Percentiles rank a stretch among this genome's conserved stretches.
Evolutionary conservation across 345 rosid genomes (phyloP).

Genomic region (Moricandia arvensis): DNA sequence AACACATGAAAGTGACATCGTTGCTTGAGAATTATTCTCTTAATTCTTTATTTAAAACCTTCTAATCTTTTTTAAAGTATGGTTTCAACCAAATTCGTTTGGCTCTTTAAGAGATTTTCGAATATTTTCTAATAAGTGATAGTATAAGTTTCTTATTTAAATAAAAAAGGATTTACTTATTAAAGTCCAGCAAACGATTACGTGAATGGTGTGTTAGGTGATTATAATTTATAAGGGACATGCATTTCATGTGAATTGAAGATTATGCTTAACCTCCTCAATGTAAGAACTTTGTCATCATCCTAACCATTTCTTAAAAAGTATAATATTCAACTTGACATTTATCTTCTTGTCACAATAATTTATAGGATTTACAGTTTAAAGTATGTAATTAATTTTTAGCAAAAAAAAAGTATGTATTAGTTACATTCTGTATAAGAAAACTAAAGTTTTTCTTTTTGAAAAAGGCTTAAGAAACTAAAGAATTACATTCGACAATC

Average conservation of each 20-base stretch:
- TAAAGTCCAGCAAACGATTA: not conserved
- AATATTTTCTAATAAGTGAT: not conserved
- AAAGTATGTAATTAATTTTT: not conserved
- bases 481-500: too few species aligned
- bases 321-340: not conserved
- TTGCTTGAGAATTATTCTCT: constrained; percentile 31
- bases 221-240: not conserved
- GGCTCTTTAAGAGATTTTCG: not conserved
- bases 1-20: constrained; percentile 33
- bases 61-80: not conserved
- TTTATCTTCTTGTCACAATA: not conserved
- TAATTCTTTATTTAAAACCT: constrained; percentile 7
- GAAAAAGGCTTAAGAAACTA: too few species aligned
- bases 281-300: constrained; percentile 3
- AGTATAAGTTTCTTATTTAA: not conserved
- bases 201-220: constrained; percentile 28
- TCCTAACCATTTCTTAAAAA: not conserved
- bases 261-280: not conserved
- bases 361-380: not conserved
- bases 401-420: not conserved
- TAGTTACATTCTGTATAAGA: not conserved
- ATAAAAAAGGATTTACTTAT: not conserved
- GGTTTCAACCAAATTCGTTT: not conserved
- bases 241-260: constrained; percentile 26
- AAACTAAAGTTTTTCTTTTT: too few species aligned